Evolutionary conservation across 805 yeast genomes (phyloP), one percentile per base, ranked within the genome.

Genomic region (Lachancea sp.): DNA sequence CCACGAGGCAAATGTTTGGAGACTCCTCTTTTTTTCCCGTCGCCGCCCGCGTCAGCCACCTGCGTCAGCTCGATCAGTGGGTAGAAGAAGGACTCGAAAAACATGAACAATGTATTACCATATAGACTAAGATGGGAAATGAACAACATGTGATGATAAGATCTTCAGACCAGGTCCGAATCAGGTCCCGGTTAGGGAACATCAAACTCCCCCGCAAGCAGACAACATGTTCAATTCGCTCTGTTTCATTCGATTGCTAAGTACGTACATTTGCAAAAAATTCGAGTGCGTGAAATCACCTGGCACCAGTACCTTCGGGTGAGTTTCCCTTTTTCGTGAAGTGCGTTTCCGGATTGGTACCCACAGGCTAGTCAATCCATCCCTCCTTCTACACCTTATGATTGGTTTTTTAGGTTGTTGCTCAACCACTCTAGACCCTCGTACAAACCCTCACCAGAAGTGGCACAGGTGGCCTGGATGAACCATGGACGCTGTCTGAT

Each of bases 401-500:
- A 68, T 65, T 77, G 74, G 70, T 76, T 83, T 77, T 88, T 88
- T 73, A 89, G 79, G 75, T 85, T 87, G 66, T 87, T 84, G 58
- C 90, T 80, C 66, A 89, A 81, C 97, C 97, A 89, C 75, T 89
- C 96, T 69, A 89, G 81, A 78, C 97, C 97, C 75, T 89, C 96
- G 70, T 88, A 85, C 66, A 89, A 77, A 77, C 98, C 98, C 69
- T 90, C 97, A 75, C 98, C 99, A 52, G 98, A 86, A 57, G 97
- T 91, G 58, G 99, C 99, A 76, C 98, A 90, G 54, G 98, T 87
- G 58, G 99, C 88, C 76, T 91, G 97, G 69, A 93, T 91, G 75
- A 85, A 91, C 99, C 99, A 93, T 64, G 96, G 96, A 75, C 98
- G 87, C 77, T 90, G 96, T 78, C 96, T 85, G 70, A 93, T 84